Percentiles rank a stretch among this genome's conserved stretches.
phyloP scores from a whole-genome alignment of 2,329 filamentous ascomycete species.

The Fusarium anguioides region DNA sequence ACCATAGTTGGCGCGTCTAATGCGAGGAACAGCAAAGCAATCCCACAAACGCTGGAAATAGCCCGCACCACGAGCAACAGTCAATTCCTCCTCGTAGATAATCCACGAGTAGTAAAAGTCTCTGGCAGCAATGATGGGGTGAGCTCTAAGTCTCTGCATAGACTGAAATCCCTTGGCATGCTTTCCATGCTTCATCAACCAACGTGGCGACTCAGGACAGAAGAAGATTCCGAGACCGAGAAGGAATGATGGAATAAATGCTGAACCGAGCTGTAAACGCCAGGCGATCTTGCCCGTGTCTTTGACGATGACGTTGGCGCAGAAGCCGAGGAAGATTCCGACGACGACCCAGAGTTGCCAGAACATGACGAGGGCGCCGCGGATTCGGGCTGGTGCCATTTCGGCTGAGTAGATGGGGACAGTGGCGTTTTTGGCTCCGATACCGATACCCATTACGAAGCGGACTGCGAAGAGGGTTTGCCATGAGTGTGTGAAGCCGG shows the following conservation, averaged over 20 bases:
- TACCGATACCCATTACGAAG: constrained; percentile 75
- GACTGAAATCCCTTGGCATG: constrained; percentile 68
- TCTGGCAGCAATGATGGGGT: constrained; percentile 65
- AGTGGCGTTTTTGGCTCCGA: constrained; percentile 71
- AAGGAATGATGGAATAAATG: constrained; percentile 64
- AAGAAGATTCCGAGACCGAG: constrained; percentile 68
- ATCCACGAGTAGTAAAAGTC: constrained; percentile 65
- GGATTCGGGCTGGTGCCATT: constrained; percentile 72
- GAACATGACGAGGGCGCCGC: constrained; percentile 82
- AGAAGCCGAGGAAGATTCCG: constrained; percentile 60
- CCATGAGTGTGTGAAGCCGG: constrained; percentile 69
- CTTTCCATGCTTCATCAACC: constrained; percentile 71
- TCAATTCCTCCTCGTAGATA: constrained; percentile 49
- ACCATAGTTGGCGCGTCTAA: constrained; percentile 78
- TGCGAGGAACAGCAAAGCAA: constrained; percentile 72
- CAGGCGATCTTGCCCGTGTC: constrained; percentile 65
- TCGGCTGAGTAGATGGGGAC: constrained; percentile 81
- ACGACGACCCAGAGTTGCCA: constrained; percentile 63
- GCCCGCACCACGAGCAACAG: constrained; percentile 42
- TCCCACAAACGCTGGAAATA: constrained; percentile 57
- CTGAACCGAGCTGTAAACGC: constrained; percentile 71
- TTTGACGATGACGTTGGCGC: constrained; percentile 64
- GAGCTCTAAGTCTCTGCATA: constrained; percentile 59
- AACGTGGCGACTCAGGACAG: constrained; percentile 71
- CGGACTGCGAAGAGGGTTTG: constrained; percentile 72